These are phyloP conservation scores for Saccharomycodes ludwigii DNA, from an alignment of 805 yeast species.

Conservation along the genomic window DNA sequence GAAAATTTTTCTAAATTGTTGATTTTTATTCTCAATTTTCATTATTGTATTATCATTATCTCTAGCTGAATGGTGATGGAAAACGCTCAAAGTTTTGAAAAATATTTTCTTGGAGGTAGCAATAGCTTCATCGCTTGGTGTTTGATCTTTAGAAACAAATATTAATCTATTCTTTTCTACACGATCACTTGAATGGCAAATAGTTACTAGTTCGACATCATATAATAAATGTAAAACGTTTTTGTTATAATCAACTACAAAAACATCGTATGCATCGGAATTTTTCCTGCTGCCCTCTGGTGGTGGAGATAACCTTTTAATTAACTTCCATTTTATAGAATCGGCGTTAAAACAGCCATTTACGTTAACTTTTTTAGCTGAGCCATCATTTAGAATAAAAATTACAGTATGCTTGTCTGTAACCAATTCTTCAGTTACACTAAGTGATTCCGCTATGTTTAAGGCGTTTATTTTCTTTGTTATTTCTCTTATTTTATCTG, in stretches of 20 bases:
- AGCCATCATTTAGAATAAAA: conserved; percentile 66
- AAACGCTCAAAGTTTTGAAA: conserved; percentile 17
- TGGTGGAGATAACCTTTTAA: conserved; percentile 34
- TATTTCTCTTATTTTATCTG: conserved; percentile 12
- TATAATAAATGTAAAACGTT: conserved; percentile 36
- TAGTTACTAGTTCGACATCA: conserved; percentile 72
- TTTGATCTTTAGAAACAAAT: conserved; percentile 49
- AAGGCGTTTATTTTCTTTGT: conserved; percentile 15
- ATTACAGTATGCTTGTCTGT: conserved; percentile 37
- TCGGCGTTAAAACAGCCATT: conserved; percentile 73
- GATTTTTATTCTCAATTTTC: conserved; percentile 18
- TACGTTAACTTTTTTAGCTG: conserved; percentile 53
- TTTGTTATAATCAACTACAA: conserved; percentile 36
- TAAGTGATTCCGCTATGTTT: conserved; percentile 5
- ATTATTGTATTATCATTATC: conserved; percentile 3
- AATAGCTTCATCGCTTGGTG: conserved; percentile 51
- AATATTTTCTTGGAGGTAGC: conserved; percentile 38
- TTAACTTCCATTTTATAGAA: conserved; percentile 57
- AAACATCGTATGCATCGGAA: conserved; percentile 64
- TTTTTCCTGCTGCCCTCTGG: conserved; percentile 9
- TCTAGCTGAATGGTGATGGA: conserved; percentile 7
- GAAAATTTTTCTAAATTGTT: conserved; percentile 32
- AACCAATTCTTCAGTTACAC: conserved; percentile 18
- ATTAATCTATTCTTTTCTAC: conserved; percentile 58
- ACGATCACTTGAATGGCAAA: conserved; percentile 66